Conservation (phyloP, 768 basidiomycete species). For the Saitozyma sp. region DNA sequence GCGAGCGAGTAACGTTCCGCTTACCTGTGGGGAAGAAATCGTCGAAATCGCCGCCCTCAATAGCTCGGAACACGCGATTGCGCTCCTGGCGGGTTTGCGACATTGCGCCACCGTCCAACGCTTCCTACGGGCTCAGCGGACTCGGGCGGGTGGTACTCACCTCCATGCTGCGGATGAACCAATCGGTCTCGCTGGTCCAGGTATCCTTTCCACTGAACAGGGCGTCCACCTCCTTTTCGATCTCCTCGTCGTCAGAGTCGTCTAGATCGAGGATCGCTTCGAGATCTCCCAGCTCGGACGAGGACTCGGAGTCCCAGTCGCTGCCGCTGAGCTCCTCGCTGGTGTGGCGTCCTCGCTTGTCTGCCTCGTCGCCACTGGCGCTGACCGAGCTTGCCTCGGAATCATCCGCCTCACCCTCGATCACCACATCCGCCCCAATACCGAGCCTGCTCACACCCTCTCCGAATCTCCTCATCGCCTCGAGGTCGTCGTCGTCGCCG, state of each 20-base stretch:
- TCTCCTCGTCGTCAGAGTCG: conserved; percentile 13
- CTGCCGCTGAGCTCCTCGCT: not conserved
- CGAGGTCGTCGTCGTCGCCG: conserved; percentile 1
- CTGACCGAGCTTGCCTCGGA: not conserved
- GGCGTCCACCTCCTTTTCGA: conserved; percentile 50
- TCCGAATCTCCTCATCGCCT: not conserved
- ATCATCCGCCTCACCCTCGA: not conserved
- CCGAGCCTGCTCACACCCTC: not conserved
- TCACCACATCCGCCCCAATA: not conserved
- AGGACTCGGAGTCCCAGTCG: conserved; percentile 3
- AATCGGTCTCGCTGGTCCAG: conserved; percentile 64
- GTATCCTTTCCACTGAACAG: conserved; percentile 47
- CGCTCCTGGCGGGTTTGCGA: conserved; percentile 51
- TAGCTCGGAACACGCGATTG: conserved; percentile 64
- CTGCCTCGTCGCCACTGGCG: not conserved
- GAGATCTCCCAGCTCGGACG: conserved; percentile 8
- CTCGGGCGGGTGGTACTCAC: conserved; percentile 52
- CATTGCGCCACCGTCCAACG: conserved; percentile 64
- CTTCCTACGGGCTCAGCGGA: conserved; percentile 55
- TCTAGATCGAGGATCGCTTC: conserved; percentile 6
- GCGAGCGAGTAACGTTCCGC: conserved; percentile 17
- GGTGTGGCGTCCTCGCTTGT: conserved; percentile 5
- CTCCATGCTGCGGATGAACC: conserved; percentile 61
- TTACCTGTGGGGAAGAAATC: conserved; percentile 30
- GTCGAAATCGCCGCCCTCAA: conserved; percentile 61